Evolutionary conservation across 805 yeast species (phyloP).

Genomic region (Cyberlindnera bimundalis): DNA sequence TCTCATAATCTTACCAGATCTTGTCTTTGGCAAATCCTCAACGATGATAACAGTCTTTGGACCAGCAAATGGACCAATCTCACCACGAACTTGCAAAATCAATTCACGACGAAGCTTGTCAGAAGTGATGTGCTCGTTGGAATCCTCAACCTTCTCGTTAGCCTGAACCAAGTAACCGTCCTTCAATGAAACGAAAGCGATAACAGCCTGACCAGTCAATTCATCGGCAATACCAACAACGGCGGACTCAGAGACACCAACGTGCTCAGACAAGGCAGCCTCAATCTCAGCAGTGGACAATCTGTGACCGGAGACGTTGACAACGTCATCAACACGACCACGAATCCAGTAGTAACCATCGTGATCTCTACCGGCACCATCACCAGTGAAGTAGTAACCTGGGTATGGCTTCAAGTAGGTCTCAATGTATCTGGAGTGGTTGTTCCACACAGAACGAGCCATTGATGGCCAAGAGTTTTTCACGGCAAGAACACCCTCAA

Average conservation of each 20-base stretch:
- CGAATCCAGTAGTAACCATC: slow-evolving; percentile 85
- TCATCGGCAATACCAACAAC: slow-evolving; percentile 83
- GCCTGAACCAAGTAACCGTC: slow-evolving; percentile 28
- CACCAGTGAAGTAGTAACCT: slow-evolving; percentile 83
- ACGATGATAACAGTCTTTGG: slow-evolving; percentile 73
- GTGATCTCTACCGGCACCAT: slow-evolving; percentile 82
- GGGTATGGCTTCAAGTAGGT: slow-evolving; percentile 83
- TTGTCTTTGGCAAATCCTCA: slow-evolving; percentile 77
- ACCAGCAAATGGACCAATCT: slow-evolving; percentile 85
- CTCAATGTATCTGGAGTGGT: slow-evolving; percentile 70
- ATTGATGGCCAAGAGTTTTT: slow-evolving; percentile 80
- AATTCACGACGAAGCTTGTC: slow-evolving; percentile 33
- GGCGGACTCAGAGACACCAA: slow-evolving; percentile 78
- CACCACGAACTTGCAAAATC: slow-evolving; percentile 67
- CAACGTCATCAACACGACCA: slow-evolving; percentile 88
- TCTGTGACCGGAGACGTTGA: slow-evolving; percentile 83
- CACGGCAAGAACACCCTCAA: slow-evolving; percentile 77
- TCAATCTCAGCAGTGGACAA: slow-evolving; percentile 88
- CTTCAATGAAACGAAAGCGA: slow-evolving; percentile 76
- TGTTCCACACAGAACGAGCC: slow-evolving; percentile 79
- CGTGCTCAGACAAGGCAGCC: slow-evolving; percentile 77
- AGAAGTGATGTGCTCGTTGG: slow-evolving; percentile 30
- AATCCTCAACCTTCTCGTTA: slow-evolving; percentile 28
- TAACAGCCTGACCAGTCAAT: slow-evolving; percentile 83
- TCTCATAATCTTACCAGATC: slow-evolving; percentile 87